A percentile compares a stretch with the other conserved stretches of the same genome.
Evolutionary conservation across 2,329 filamentous ascomycete species (phyloP).

Genomic region (Akanthomyces lecanii): DNA sequence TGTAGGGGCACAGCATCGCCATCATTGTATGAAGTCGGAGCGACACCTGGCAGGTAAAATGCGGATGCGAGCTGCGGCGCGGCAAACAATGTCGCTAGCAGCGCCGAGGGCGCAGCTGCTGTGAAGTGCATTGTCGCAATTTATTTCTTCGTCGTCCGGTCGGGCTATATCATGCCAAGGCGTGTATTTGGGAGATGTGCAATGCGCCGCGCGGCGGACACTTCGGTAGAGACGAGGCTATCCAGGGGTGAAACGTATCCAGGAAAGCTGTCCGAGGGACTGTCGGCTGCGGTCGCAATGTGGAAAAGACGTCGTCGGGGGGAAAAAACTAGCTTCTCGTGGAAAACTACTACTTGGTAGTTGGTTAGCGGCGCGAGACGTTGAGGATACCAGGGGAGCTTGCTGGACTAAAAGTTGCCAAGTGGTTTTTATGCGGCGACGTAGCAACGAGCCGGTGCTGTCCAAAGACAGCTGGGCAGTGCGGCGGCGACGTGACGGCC

Average conservation of each 20-base stretch:
- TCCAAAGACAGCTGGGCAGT: not conserved
- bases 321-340: not conserved
- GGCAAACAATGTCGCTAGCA: conserved; percentile 47
- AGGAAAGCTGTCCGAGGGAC: not conserved
- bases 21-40: conserved; percentile 82
- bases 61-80: conserved; percentile 57
- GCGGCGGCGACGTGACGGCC: too few species aligned
- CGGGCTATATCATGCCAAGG: conserved; percentile 27
- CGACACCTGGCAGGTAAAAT: conserved; percentile 95
- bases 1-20: conserved; percentile 79
- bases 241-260: not conserved
- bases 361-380: not conserved
- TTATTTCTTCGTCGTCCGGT: not conserved
- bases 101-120: conserved; percentile 45
- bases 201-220: conserved; percentile 9
- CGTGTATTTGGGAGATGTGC: conserved; percentile 1
- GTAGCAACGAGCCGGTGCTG: not conserved
- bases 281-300: not conserved
- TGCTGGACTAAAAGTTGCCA: conserved; percentile 1
- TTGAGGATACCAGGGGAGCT: conserved; percentile 4
- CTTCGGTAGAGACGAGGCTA: not conserved
- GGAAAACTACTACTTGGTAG: not conserved
- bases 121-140: conserved; percentile 41
- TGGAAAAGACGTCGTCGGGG: too few species aligned
- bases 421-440: not conserved